Evolutionary conservation across 129 eudicot genomes (phyloP).

Genomic region (Cynara cardunculus): DNA sequence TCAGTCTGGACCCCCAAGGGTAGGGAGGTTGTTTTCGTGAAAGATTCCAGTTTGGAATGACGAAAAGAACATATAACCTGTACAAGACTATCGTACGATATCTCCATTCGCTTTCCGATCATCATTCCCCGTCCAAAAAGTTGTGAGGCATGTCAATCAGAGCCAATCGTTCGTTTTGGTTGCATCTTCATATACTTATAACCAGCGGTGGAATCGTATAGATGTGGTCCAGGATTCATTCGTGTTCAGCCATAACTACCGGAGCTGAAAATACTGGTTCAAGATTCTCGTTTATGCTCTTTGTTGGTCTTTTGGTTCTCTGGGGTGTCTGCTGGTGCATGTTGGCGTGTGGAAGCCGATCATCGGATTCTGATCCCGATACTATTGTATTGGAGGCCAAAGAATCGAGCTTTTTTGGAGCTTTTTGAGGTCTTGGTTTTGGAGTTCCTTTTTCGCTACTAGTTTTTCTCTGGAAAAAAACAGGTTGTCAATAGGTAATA

Average conservation of each 20-base stretch:
- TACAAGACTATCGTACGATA: slow-evolving; percentile 32
- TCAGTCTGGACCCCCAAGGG: not conserved
- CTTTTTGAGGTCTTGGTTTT: slow-evolving; percentile 55
- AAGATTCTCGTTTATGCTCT: slow-evolving; percentile 80
- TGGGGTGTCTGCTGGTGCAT: slow-evolving; percentile 44
- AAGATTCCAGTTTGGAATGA: not conserved
- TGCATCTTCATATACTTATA: not conserved
- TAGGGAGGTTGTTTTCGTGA: not conserved
- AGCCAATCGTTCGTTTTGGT: not conserved
- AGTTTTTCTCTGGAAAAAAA: slow-evolving; percentile 52
- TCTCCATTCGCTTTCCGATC: not conserved
- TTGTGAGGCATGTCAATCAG: not conserved
- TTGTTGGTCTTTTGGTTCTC: slow-evolving; percentile 74
- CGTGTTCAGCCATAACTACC: slow-evolving; percentile 24
- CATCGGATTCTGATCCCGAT: slow-evolving; percentile 43
- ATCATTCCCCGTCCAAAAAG: not conserved
- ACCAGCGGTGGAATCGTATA: not conserved
- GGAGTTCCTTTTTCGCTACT: slow-evolving; percentile 43
- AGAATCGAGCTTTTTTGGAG: slow-evolving; percentile 34
- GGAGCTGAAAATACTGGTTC: slow-evolving; percentile 66
- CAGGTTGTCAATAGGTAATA: not conserved
- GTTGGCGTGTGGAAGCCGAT: slow-evolving; percentile 26
- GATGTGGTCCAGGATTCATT: slow-evolving; percentile 6
- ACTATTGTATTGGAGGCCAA: slow-evolving; percentile 30
- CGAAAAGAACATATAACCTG: slow-evolving; percentile 14